Evolutionary conservation across 106 monocot species (phyloP).

Genomic region (Apostasia shenzhenica): DNA sequence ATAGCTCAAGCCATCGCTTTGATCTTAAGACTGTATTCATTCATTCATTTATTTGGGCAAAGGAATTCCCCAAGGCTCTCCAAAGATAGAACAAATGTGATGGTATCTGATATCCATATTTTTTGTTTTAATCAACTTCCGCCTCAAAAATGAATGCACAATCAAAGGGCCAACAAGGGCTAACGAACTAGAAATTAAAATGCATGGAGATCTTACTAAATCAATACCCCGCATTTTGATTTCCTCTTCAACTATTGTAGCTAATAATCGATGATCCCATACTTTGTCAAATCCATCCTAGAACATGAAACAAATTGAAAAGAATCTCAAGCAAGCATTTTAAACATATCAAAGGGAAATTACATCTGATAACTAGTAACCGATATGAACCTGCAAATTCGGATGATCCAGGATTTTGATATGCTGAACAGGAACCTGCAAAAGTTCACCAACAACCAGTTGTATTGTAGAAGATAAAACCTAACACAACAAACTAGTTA

Average conservation of each 20-base stretch:
- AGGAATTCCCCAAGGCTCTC: too few species aligned
- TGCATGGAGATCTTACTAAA: constrained; percentile 32
- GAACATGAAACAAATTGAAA: not conserved
- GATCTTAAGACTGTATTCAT: too few species aligned
- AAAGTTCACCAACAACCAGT: not conserved
- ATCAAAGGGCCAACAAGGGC: too few species aligned
- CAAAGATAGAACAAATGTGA: too few species aligned
- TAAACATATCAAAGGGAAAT: not conserved
- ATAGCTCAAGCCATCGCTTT: too few species aligned
- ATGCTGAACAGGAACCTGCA: constrained; percentile 61
- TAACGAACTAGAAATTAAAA: too few species aligned
- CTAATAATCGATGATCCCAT: constrained; percentile 70
- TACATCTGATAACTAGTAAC: not conserved
- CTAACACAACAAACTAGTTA: not conserved
- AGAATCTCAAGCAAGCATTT: not conserved
- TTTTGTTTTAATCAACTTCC: too few species aligned
- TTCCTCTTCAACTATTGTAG: constrained; percentile 47
- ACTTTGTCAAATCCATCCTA: constrained; percentile 87
- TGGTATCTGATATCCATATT: too few species aligned
- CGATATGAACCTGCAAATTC: constrained; percentile 53
- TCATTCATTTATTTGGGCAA: too few species aligned
- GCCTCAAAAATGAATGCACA: too few species aligned
- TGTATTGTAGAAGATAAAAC: not conserved
- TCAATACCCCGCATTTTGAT: constrained; percentile 39
- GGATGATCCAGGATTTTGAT: constrained; percentile 69